Evolutionary conservation across 2,329 filamentous ascomycete genomes (phyloP).

Genomic region (Trichoderma guizhouense): DNA sequence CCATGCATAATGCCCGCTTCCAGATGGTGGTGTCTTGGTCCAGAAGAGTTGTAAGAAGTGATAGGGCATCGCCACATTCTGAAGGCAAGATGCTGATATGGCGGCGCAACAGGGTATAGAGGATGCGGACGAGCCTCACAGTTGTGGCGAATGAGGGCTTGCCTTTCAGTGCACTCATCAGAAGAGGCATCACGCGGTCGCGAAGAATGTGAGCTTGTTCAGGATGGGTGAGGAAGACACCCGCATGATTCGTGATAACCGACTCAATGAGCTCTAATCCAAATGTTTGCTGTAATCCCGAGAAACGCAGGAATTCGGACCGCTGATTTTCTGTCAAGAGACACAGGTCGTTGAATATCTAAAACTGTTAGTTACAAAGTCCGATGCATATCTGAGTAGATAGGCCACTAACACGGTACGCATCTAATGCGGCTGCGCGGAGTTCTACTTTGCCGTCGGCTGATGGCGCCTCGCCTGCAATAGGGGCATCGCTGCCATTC

Average conservation of each 20-base stretch:
- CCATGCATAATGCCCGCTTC: slow-evolving; percentile 88
- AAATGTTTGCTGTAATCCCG: slow-evolving; percentile 74
- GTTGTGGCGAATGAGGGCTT: slow-evolving; percentile 77
- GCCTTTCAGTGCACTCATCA: slow-evolving; percentile 74
- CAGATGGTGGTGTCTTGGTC: slow-evolving; percentile 81
- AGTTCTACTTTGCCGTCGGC: slow-evolving; percentile 64
- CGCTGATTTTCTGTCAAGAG: slow-evolving; percentile 81
- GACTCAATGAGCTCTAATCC: slow-evolving; percentile 91
- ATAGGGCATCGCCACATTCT: slow-evolving; percentile 80
- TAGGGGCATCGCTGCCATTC: slow-evolving; percentile 48
- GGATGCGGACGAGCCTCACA: slow-evolving; percentile 75
- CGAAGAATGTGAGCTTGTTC: slow-evolving; percentile 80
- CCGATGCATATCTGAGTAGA: neutral
- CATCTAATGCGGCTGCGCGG: slow-evolving; percentile 76
- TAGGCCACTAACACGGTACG: slow-evolving; percentile 59
- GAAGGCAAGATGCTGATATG: slow-evolving; percentile 71
- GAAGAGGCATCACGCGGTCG: slow-evolving; percentile 74
- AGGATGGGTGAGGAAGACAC: slow-evolving; percentile 71
- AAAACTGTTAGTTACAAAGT: slow-evolving; percentile 19
- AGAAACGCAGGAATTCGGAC: slow-evolving; percentile 76
- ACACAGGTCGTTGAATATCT: slow-evolving; percentile 87
- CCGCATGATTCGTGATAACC: slow-evolving; percentile 79
- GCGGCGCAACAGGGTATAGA: slow-evolving; percentile 76
- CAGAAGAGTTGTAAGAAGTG: slow-evolving; percentile 77
- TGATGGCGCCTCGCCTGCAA: slow-evolving; percentile 64